These are phyloP conservation scores for Tardiomyces blankii DNA, from an alignment of 1,139 yeast genomes.

Conservation along the genomic window DNA sequence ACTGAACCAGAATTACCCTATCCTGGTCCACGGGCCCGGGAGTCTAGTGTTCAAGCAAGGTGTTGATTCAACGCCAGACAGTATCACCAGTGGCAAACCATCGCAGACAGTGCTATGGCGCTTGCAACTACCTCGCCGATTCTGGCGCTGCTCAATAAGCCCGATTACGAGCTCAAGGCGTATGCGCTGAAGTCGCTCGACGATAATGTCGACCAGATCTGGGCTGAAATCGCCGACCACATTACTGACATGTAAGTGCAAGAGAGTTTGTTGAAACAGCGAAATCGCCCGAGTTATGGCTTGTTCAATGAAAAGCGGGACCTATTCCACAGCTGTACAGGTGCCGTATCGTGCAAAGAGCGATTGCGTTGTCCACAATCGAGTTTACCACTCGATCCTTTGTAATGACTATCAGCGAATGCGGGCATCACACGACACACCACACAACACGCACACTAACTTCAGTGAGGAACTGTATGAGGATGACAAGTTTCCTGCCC, in stretches of 20 bases:
- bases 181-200: constrained; percentile 81
- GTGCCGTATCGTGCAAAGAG: no score
- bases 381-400: no score
- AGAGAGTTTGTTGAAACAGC: constrained; percentile 2
- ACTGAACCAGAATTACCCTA: no score
- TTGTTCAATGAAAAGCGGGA: no score
- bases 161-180: constrained; percentile 63
- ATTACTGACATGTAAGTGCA: constrained; percentile 44
- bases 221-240: constrained; percentile 96
- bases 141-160: constrained; percentile 77
- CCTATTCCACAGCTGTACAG: no score
- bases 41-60: no score
- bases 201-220: constrained; percentile 74
- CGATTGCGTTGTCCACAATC: no score
- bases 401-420: no score
- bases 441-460: no score
- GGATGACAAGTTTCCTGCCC: constrained; percentile 63
- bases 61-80: background rate
- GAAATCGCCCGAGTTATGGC: no score
- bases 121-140: constrained; percentile 60
- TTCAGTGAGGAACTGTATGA: constrained; percentile 74
- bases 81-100: background rate
- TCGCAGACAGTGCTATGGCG: constrained; percentile 8
- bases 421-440: no score
- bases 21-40: no score